Conservation (phyloP, 2,329 filamentous ascomycete genomes). For the Aureobasidium namibiae region DNA sequence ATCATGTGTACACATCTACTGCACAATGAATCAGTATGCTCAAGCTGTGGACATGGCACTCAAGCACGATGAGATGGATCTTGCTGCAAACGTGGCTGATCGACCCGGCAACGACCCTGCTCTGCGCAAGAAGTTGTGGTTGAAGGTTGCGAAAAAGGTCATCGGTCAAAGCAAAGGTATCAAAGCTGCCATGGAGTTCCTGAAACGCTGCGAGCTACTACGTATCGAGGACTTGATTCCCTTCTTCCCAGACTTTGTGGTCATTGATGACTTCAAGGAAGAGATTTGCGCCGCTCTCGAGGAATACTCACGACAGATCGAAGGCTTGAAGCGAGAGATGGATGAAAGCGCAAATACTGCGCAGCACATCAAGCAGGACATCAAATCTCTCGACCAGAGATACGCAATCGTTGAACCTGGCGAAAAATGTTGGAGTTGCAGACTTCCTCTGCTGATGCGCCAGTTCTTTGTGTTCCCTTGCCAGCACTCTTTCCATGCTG, state of each 20-base stretch:
- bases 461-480: conserved; percentile 99
- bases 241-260: conserved; percentile 96
- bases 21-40: conserved; percentile 87
- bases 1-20: conserved; percentile 95
- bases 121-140: conserved; percentile 88
- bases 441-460: conserved; percentile 72
- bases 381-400: conserved; percentile 72
- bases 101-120: conserved; percentile 64
- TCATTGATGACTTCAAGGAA: conserved; percentile 98
- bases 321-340: conserved; percentile 84
- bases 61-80: conserved; percentile 79
- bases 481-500: conserved; percentile 94
- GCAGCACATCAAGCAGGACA: conserved; percentile 82
- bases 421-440: conserved; percentile 86
- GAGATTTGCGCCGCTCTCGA: conserved; percentile 93
- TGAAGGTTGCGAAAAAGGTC: conserved; percentile 88
- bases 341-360: conserved; percentile 86
- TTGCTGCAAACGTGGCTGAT: conserved; percentile 84
- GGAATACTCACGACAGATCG: conserved; percentile 87
- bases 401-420: conserved; percentile 97
- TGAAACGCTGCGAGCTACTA: conserved; percentile 82
- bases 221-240: conserved; percentile 95
- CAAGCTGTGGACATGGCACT: conserved; percentile 90
- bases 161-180: conserved; percentile 81
- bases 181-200: conserved; percentile 79